These are phyloP conservation scores for Sarocladium strictum DNA, from an alignment of 2,329 filamentous ascomycete genomes.

Conservation along the genomic window DNA sequence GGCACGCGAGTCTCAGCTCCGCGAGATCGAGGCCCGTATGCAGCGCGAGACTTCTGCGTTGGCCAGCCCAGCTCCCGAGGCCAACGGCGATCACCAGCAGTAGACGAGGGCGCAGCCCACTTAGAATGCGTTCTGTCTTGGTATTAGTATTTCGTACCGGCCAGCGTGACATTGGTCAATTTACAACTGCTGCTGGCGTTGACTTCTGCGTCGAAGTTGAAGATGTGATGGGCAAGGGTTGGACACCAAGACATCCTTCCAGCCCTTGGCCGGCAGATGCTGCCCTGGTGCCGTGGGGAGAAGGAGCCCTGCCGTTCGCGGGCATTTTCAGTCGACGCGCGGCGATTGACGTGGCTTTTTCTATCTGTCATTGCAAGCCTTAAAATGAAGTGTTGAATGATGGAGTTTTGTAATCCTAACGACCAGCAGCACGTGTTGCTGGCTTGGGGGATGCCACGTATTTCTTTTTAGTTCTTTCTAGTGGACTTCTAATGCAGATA, in stretches of 20 bases:
- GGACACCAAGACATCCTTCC: background rate
- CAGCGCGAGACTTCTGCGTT: constrained; percentile 68
- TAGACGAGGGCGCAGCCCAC: constrained; percentile 18
- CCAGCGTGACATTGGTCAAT: constrained; percentile 29
- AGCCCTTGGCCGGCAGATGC: background rate
- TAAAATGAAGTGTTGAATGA: constrained; percentile 9
- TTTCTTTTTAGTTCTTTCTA: constrained; percentile 50
- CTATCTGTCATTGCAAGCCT: background rate
- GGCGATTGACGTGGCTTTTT: background rate
- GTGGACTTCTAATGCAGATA: constrained; percentile 60
- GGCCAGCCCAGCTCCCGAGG: constrained; percentile 36
- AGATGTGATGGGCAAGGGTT: background rate
- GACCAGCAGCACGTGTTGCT: constrained; percentile 1
- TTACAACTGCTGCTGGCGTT: constrained; percentile 43
- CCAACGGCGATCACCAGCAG: constrained; percentile 51
- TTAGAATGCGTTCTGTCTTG: background rate
- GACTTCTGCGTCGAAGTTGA: constrained; percentile 19
- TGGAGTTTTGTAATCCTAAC: constrained; percentile 5
- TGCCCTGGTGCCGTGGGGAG: background rate
- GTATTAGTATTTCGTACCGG: background rate
- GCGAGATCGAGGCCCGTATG: constrained; percentile 98
- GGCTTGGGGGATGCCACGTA: constrained; percentile 14
- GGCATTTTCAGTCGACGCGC: background rate
- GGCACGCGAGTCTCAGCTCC: constrained; percentile 95
- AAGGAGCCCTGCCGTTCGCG: background rate